phyloP scores from a whole-genome alignment of 2,329 filamentous ascomycete species.

The Myriangium duriaei region DNA sequence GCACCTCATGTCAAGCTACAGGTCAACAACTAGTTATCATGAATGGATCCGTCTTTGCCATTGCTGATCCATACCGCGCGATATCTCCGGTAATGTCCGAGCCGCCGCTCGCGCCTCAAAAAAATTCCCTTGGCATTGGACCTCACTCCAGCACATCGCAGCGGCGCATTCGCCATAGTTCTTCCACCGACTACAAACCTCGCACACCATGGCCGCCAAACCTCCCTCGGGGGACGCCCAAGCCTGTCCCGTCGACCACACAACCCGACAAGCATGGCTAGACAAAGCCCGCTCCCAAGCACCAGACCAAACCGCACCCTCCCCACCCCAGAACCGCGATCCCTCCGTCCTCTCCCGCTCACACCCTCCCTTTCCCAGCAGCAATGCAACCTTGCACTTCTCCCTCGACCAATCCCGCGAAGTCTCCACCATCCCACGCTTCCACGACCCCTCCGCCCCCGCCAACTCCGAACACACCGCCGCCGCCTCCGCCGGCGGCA shows the following conservation, averaged over 20 bases:
- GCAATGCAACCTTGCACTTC: slow-evolving; percentile 21
- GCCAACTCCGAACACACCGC: slow-evolving; percentile 72
- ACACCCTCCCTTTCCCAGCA: slow-evolving; percentile 18
- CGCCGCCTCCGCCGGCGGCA: slow-evolving; percentile 52
- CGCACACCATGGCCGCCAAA: neutral
- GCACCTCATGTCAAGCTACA: no score
- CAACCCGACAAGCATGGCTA: slow-evolving; percentile 79
- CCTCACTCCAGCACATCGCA: no score
- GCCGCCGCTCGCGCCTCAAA: no score
- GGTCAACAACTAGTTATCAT: no score
- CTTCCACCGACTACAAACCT: no score
- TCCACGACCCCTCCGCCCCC: slow-evolving; percentile 25
- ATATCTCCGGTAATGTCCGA: no score
- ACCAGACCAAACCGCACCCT: slow-evolving; percentile 14
- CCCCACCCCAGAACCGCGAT: slow-evolving; percentile 24
- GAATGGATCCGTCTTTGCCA: no score
- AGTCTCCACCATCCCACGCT: slow-evolving; percentile 60
- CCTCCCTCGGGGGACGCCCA: slow-evolving; percentile 1
- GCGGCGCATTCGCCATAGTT: no score
- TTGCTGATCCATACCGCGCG: no score
- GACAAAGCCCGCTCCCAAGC: slow-evolving; percentile 33
- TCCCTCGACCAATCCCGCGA: slow-evolving; percentile 55
- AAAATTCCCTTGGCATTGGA: no score
- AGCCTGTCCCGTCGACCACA: slow-evolving; percentile 77
- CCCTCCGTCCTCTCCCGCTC: slow-evolving; percentile 18